Percentiles rank a stretch among this genome's conserved stretches.
phyloP scores from a whole-genome alignment of 169 alveolate species.

The Toxoplasma gondii region DNA sequence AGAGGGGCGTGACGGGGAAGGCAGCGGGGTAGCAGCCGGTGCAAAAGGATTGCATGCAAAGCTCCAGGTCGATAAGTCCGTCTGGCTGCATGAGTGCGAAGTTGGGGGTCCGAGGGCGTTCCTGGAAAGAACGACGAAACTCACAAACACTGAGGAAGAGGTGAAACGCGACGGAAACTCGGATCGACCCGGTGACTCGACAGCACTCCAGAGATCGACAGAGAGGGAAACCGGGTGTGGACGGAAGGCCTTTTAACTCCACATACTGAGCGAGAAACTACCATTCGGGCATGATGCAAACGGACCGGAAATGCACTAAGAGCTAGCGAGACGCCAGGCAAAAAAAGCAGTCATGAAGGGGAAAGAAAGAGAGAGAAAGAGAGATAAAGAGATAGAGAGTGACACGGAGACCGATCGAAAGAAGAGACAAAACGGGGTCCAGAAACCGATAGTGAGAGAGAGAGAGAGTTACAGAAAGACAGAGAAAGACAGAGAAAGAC shows the following conservation, averaged over 20 bases:
- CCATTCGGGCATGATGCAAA: too few species aligned
- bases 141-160: not conserved
- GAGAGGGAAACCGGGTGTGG: too few species aligned
- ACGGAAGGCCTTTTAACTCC: too few species aligned
- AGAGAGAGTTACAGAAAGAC: not conserved
- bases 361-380: too few species aligned
- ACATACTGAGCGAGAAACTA: too few species aligned
- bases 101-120: slow-evolving; percentile 2
- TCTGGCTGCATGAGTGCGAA: not conserved
- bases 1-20: not conserved
- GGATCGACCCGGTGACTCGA: too few species aligned
- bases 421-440: too few species aligned
- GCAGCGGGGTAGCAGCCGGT: not conserved
- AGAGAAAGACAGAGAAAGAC: not conserved
- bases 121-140: not conserved
- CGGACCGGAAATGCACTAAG: too few species aligned
- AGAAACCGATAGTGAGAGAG: not conserved
- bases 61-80: not conserved
- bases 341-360: too few species aligned
- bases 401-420: too few species aligned
- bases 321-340: too few species aligned
- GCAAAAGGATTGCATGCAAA: slow-evolving; percentile 16
- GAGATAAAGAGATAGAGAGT: not conserved
- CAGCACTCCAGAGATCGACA: too few species aligned
- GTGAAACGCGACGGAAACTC: not conserved